Base-by-base conservation (phyloP, 2,329 filamentous ascomycete genomes). In the Fusarium verrucosum region DNA sequence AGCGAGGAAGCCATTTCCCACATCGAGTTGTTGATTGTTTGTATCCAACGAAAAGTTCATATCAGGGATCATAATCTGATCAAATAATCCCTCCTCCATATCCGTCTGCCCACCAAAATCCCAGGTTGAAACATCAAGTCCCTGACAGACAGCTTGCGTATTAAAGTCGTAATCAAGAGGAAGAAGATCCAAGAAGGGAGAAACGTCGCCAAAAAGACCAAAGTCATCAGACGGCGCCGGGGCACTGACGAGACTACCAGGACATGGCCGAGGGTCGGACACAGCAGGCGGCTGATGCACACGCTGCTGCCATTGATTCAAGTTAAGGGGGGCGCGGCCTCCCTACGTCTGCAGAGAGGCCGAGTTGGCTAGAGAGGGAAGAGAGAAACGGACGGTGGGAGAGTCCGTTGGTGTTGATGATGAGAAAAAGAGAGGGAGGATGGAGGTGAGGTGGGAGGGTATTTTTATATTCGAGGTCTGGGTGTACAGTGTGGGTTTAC, bases 271-370 rank as follows among this genome's bases (percentile, higher is more conserved):
- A 19, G 22, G 30, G 10, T 16, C 62, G 54, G 50, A 37, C 32
- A 32, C 69, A 69, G 9, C 2, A 17, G 26, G 62, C 25, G 10
- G 50, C n/a, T 7, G 63, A 35, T 60, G 67, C 37, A 25, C 50
- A 26, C n/a, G 55, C 28, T 50, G 61, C 58, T n/a, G 2, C 56
- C 69, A 71, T 71, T 69, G 67, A 57, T 71, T 70, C 69, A 71
- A 70, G 69, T 68, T 71, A 64, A 40, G 63, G 67, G 63, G 64
- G 68, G 41, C 19, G 49, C 62, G 66, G 69, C 69, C 69, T 71
- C 65, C 69, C 66, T 70, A 66, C 56, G 46, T 37, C 16, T 51
- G 51, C 58, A 64, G 69, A 70, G 62, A 65, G 69, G 69, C 69
- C 69, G 52, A 43, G 22, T 55, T 59, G 65, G 69, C 58, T 56